These are phyloP conservation scores for Nemania sp. DNA, from an alignment of 2,329 filamentous ascomycete species.

Conservation along the genomic window DNA sequence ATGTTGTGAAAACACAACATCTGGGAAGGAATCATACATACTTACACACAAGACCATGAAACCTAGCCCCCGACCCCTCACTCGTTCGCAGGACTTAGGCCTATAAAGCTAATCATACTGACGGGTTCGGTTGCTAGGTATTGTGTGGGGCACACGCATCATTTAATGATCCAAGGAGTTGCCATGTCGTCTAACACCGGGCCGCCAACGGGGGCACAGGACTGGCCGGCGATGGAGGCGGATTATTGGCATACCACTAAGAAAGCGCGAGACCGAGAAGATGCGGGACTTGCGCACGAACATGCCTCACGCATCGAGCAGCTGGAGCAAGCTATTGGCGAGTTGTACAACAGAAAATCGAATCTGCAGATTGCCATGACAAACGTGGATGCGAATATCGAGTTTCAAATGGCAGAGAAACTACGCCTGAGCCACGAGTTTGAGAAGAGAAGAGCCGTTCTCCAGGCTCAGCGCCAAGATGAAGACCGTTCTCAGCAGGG, in stretches of 20 bases:
- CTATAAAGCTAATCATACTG: slow-evolving; percentile 6
- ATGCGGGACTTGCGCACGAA: slow-evolving; percentile 28
- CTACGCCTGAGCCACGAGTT: slow-evolving; percentile 32
- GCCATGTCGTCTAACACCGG: slow-evolving; percentile 33
- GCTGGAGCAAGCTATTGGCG: slow-evolving; percentile 27
- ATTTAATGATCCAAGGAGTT: slow-evolving; percentile 14
- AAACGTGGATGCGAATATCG: slow-evolving; percentile 27
- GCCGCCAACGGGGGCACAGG: slow-evolving; percentile 20
- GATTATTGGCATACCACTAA: slow-evolving; percentile 32
- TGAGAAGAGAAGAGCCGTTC: slow-evolving; percentile 21
- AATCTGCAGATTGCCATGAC: slow-evolving; percentile 32
- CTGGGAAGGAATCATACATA: no score
- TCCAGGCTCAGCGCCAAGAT: slow-evolving; percentile 28
- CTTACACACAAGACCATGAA: neutral
- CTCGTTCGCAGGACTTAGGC: neutral
- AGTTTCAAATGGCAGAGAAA: slow-evolving; percentile 32
- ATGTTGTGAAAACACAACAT: no score
- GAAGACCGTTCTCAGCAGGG: slow-evolving; percentile 33
- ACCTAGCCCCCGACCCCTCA: neutral
- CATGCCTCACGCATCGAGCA: slow-evolving; percentile 30
- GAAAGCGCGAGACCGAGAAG: slow-evolving; percentile 31
- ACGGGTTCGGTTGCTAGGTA: slow-evolving; percentile 15
- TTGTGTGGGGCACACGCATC: slow-evolving; percentile 3
- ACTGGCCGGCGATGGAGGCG: slow-evolving; percentile 33
- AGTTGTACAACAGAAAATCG: slow-evolving; percentile 31